A percentile compares a stretch with the other conserved stretches of the same genome.
These are phyloP conservation scores for Nasturtium officinale DNA, from an alignment of 345 rosid genomes.

Conservation along the genomic window DNA sequence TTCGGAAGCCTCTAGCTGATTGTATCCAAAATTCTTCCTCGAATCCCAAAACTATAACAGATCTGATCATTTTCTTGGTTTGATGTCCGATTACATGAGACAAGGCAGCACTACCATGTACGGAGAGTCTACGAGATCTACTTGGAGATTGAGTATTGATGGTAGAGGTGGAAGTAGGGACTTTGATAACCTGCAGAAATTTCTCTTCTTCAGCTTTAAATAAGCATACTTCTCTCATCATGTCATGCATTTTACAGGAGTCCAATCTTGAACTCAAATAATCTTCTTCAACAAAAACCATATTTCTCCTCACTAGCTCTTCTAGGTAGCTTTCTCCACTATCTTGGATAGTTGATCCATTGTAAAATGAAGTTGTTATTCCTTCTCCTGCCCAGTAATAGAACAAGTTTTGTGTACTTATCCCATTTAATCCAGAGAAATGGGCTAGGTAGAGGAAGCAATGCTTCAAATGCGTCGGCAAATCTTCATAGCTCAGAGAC, in stretches of 20 bases:
- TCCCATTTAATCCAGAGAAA: conserved; percentile 19
- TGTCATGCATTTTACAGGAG: neutral
- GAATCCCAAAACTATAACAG: neutral
- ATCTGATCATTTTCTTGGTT: neutral
- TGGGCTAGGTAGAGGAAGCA: conserved; percentile 17
- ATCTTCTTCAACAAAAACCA: neutral
- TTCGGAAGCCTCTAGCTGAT: neutral
- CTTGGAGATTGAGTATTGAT: neutral
- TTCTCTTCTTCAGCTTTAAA: neutral
- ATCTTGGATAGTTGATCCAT: conserved; percentile 29
- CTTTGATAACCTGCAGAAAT: neutral
- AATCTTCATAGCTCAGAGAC: conserved; percentile 10
- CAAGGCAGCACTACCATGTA: neutral
- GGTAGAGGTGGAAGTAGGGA: neutral
- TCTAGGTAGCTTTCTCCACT: conserved; percentile 34
- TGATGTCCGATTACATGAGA: too few species aligned
- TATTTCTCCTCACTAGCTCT: conserved; percentile 13
- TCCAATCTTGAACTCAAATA: fast-evolving
- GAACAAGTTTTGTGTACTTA: conserved; percentile 24
- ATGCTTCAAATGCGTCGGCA: conserved; percentile 8
- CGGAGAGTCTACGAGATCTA: neutral
- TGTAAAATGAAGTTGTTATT: neutral
- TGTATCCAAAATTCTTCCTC: neutral
- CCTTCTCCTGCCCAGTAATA: conserved; percentile 52
- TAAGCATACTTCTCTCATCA: conserved; percentile 2